Evolutionary conservation across 495 filamentous ascomycete genomes (phyloP), one percentile per base, ranked within the genome.

Genomic region (Antarctomyces pellizariae): DNA sequence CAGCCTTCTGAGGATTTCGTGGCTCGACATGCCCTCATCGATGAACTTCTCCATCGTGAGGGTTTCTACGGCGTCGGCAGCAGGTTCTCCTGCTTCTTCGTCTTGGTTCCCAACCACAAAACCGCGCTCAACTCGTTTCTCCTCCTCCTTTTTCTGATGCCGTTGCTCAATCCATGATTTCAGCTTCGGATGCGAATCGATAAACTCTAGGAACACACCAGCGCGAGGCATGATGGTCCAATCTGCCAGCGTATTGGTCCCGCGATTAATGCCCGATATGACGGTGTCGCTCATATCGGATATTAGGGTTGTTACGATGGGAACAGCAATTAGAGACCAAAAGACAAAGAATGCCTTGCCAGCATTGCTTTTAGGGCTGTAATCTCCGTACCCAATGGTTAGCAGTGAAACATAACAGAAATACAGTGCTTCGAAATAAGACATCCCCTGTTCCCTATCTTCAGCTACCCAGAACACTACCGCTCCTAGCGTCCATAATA

Each of bases 301-400:
- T 26, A 84, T 68, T 8, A 83, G 57, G 20, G 77, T 67, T 0
- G 76, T 84, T 38, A 82, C 58, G 9, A 69, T 61, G 1, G 76
- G 76, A 0, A 84, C 59, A 7, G 76, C 74, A 10, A 80, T 52
- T 2, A 84, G 47, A 9, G 69, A 70, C 78, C 78, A 89, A 28
- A 82, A 54, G 4, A 89, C 61, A 45, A 83, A 84, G 41, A 82
- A 77, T 0, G 71, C 54, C 36, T 69, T 75, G 3, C 72, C 73
- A 7, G 66, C 54, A 38, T 75, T 76, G 29, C 60, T 71, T 23
- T 55, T 51, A 0, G 67, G 71, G 20, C 50, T 51, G 26, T 65
- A 54, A 40, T 83, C 76, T 8, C 76, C 76, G 35, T 75, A 83
- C 7, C 76, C 76, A 26, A 83, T 77, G 6, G 76, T 82, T 6